Evolutionary conservation across 78 protist genomes (phyloP), one percentile per base, ranked within the genome.

Genomic region (Creolimax fragrantissima): DNA sequence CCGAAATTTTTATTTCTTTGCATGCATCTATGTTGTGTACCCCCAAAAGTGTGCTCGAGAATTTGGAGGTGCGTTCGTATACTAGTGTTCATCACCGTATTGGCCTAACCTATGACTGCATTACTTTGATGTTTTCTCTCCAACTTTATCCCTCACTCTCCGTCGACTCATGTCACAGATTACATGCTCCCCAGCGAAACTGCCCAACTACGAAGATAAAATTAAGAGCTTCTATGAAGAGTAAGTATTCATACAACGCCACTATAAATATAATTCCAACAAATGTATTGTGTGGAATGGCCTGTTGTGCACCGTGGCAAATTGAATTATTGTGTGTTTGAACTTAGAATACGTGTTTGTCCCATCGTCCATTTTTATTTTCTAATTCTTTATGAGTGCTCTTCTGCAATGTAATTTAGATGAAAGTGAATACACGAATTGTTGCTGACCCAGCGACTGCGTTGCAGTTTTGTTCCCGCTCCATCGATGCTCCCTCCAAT

Each of bases 151-250:
- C n/a, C n/a, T n/a, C n/a, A n/a, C n/a, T n/a, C n/a, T n/a, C n/a
- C n/a, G n/a, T n/a, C n/a, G n/a, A n/a, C n/a, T n/a, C n/a, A n/a
- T n/a, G n/a, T n/a, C 24, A 58, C 74, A 58, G 74, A 58, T 58
- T 24, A 58, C 74, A 58, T 58, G 74, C 74, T 58, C 74, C 81
- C 91, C 74, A 5, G 92, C 88, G 37, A 94, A 92, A 42, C 92
- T 96, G 66, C 95, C 95, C 47, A 83, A 92, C 66, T 91, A 93
- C 35, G 96, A 94, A n/a, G 93, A 41, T 36, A 95, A 94, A 74
- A 39, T 95, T 66, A 94, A 94, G 85, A 91, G 47, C 5, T 96
- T 96, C 95, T 95, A 94, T 88, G 91, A 89, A 43, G 98, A 96
- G 95, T 95, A 90, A 7, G 44, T 45, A 24, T 43, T 45, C 74